phyloP scores from a whole-genome alignment of 495 filamentous ascomycete species.

The Penicillium diatomitis region DNA sequence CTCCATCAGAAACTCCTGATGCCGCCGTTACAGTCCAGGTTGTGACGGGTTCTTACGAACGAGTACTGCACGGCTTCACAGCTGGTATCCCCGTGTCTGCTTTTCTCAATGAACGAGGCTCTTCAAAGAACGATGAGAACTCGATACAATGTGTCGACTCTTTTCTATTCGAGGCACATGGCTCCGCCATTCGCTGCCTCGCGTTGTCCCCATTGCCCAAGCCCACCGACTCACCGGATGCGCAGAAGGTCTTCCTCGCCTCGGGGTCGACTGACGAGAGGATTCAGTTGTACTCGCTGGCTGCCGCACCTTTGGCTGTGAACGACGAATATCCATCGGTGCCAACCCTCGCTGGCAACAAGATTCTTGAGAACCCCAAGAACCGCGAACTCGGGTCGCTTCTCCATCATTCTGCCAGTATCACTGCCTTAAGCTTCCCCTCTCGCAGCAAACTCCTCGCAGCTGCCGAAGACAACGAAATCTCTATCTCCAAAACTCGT shows the following conservation, averaged over 20 bases:
- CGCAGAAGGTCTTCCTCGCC: constrained; percentile 74
- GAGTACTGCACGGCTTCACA: constrained; percentile 83
- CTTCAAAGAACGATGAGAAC: constrained; percentile 18
- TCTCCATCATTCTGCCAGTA: constrained; percentile 70
- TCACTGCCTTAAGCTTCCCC: constrained; percentile 74
- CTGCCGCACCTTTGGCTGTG: constrained; percentile 51
- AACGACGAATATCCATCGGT: constrained; percentile 38
- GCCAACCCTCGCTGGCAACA: constrained; percentile 54
- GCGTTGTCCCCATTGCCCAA: constrained; percentile 73
- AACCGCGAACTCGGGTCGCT: constrained; percentile 85
- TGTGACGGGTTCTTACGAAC: constrained; percentile 89
- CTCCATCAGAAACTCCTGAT: constrained; percentile 17
- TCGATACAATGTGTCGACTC: constrained; percentile 72
- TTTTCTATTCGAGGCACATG: constrained; percentile 92
- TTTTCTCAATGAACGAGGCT: constrained; percentile 13
- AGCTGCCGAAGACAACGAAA: constrained; percentile 75
- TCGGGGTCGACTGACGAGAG: constrained; percentile 86
- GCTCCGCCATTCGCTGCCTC: constrained; percentile 80
- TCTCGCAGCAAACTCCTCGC: constrained; percentile 80
- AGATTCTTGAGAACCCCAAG: constrained; percentile 68
- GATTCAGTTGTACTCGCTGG: constrained; percentile 89
- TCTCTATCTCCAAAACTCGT: constrained; percentile 74
- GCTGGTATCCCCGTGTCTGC: constrained; percentile 49
- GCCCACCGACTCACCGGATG: constrained; percentile 34
- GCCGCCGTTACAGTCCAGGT: constrained; percentile 64